Evolutionary conservation across 1,139 yeast species (phyloP).

Genomic region (Hansenula sp.): DNA sequence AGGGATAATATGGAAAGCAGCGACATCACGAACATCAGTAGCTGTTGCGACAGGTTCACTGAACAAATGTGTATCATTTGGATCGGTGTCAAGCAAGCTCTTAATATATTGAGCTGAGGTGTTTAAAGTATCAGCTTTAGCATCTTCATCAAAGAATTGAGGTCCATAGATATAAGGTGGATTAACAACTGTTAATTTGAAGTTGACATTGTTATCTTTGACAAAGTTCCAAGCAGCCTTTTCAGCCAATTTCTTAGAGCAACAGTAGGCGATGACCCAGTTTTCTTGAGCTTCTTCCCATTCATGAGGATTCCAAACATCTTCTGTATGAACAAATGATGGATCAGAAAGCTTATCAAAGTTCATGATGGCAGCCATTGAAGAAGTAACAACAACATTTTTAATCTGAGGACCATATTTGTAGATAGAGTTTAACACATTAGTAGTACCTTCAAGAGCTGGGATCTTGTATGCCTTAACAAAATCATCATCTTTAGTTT

Average conservation of each 20-base stretch:
- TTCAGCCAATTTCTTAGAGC: conserved; percentile 47
- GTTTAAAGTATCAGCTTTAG: conserved; percentile 25
- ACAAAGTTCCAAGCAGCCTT: conserved; percentile 48
- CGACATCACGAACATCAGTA: conserved; percentile 43
- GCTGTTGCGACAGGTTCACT: conserved; percentile 17
- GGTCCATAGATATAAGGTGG: conserved; percentile 44
- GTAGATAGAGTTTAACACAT: conserved; percentile 34
- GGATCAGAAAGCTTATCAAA: conserved; percentile 28
- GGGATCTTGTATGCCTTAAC: conserved; percentile 14
- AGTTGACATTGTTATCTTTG: conserved; percentile 24
- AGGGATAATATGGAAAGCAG: conserved; percentile 36
- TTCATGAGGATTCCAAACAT: conserved; percentile 39
- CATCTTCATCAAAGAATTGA: conserved; percentile 28
- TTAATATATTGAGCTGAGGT: conserved; percentile 31
- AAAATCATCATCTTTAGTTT: conserved; percentile 23
- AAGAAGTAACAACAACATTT: conserved; percentile 51
- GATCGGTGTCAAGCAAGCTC: conserved; percentile 7
- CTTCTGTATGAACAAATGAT: conserved; percentile 31
- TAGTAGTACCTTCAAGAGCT: conserved; percentile 42
- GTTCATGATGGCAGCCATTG: conserved; percentile 51
- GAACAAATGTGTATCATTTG: conserved; percentile 13
- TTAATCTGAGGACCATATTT: conserved; percentile 28
- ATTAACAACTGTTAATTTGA: conserved; percentile 35
- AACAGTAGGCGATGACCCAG: conserved; percentile 10
- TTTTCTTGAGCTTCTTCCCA: conserved; percentile 23